A percentile compares a stretch with the other conserved stretches of the same genome.
Conservation (phyloP, 1,284 basidiomycete species). For the Xerocomus minutiporus region DNA sequence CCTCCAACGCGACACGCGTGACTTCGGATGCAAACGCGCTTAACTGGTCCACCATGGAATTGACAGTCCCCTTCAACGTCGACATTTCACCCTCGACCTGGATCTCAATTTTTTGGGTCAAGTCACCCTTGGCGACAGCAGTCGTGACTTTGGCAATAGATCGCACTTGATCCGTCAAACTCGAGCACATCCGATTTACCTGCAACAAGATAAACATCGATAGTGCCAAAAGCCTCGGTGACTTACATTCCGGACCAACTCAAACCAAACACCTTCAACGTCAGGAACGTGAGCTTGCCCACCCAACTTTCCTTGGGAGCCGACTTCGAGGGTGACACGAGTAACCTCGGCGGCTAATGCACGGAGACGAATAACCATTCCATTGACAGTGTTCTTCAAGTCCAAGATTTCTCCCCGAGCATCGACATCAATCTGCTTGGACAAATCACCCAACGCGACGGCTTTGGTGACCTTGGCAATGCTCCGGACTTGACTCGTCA, state of each 20-base stretch:
- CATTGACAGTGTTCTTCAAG: constrained; percentile 96
- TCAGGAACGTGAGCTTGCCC: constrained; percentile 90
- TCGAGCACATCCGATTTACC: constrained; percentile 92
- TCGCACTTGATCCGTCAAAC: constrained; percentile 91
- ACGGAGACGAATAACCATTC: constrained; percentile 90
- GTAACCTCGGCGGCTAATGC: constrained; percentile 94
- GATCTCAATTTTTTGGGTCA: constrained; percentile 87
- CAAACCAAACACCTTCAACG: constrained; percentile 93
- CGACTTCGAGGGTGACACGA: constrained; percentile 91
- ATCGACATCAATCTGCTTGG: constrained; percentile 95
- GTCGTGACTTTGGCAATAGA: constrained; percentile 91
- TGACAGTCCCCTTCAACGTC: constrained; percentile 78
- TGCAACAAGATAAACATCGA: constrained; percentile 29
- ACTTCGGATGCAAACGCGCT: constrained; percentile 93
- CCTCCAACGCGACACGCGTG: constrained; percentile 89
- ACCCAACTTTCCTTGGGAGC: constrained; percentile 85
- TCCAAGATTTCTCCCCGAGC: constrained; percentile 96
- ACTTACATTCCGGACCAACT: constrained; percentile 83
- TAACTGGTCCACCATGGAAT: constrained; percentile 86
- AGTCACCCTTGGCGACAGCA: constrained; percentile 84
- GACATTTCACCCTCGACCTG: constrained; percentile 93
- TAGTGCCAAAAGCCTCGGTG: not conserved
- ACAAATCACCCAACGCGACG: constrained; percentile 92
- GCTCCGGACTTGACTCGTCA: constrained; percentile 91
- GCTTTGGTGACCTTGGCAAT: constrained; percentile 98